These are phyloP conservation scores for Magnolia changhungtana DNA, from an alignment of 164 flowering plant species.

Conservation along the genomic window DNA sequence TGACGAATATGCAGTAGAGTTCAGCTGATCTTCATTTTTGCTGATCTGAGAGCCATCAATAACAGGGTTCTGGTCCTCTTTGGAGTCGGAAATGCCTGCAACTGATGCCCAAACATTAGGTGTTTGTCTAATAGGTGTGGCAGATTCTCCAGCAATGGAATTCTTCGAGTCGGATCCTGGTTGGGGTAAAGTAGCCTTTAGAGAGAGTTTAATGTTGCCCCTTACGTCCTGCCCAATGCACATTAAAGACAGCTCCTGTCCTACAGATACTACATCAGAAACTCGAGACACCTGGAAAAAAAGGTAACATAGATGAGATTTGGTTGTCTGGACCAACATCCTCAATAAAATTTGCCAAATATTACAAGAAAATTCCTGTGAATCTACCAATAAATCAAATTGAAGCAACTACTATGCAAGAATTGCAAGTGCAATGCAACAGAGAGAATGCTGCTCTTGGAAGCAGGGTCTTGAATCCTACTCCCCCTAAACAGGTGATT, in stretches of 20 bases:
- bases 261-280: conserved; percentile 78
- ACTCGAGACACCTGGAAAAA: conserved; percentile 63
- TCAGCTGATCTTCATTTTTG: conserved; percentile 19
- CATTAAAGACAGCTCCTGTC: conserved; percentile 74
- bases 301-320: conserved; percentile 5
- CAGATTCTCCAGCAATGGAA: conserved; percentile 18
- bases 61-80: conserved; percentile 25
- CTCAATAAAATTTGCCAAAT: neutral
- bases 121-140: conserved; percentile 20
- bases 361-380: neutral
- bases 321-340: neutral
- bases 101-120: conserved; percentile 34
- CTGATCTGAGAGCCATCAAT: conserved; percentile 19
- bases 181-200: conserved; percentile 57
- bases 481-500: no score
- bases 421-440: neutral
- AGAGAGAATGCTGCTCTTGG: no score
- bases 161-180: conserved; percentile 20
- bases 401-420: neutral
- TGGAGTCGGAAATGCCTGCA: conserved; percentile 19
- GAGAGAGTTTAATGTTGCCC: conserved; percentile 86
- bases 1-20: conserved; percentile 20
- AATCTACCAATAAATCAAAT: neutral
- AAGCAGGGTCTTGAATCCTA: no score
- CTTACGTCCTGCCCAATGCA: conserved; percentile 90